Evolutionary conservation across 192 early-diverging fungal species (phyloP).

Genomic region (Lobulomyces angularis): DNA sequence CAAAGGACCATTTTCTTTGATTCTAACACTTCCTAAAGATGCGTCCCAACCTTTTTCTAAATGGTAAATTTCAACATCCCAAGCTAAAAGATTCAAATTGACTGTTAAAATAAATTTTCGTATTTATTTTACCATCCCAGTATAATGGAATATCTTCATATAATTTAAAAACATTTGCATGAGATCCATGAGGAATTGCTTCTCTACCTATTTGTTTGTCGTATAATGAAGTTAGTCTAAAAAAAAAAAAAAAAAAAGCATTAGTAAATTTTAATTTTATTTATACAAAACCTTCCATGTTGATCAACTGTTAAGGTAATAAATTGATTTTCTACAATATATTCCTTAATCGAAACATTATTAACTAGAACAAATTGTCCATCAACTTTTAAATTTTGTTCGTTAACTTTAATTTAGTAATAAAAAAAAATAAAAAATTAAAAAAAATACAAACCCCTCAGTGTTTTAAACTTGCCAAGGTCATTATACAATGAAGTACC

Average conservation of each 20-base stretch:
- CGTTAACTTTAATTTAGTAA: too few species aligned
- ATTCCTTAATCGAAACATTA: slow-evolving; percentile 12
- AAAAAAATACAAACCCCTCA: too few species aligned
- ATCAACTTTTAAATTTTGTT: neutral
- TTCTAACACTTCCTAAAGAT: slow-evolving; percentile 33
- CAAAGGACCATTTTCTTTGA: slow-evolving; percentile 70
- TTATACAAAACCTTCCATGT: slow-evolving; percentile 46
- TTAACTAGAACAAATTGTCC: slow-evolving; percentile 14
- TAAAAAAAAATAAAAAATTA: too few species aligned
- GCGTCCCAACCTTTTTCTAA: slow-evolving; percentile 69
- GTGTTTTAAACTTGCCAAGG: too few species aligned
- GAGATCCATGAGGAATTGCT: slow-evolving; percentile 34
- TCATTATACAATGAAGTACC: too few species aligned
- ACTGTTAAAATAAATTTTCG: slow-evolving; percentile 2
- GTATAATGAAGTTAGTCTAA: slow-evolving; percentile 3
- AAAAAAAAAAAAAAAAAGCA: slow-evolving; percentile 6
- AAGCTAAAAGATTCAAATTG: slow-evolving; percentile 2
- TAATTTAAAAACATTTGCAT: slow-evolving; percentile 65
- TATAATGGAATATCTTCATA: slow-evolving; percentile 79
- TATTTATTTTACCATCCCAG: slow-evolving; percentile 51
- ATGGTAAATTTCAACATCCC: slow-evolving; percentile 84
- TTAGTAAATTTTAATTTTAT: neutral
- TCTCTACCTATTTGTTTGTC: too few species aligned
- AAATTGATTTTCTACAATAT: slow-evolving; percentile 63
- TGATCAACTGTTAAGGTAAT: slow-evolving; percentile 59